These are phyloP conservation scores for Arabidopsis lyrata DNA, from an alignment of 441 rosid species.

Conservation along the genomic window DNA sequence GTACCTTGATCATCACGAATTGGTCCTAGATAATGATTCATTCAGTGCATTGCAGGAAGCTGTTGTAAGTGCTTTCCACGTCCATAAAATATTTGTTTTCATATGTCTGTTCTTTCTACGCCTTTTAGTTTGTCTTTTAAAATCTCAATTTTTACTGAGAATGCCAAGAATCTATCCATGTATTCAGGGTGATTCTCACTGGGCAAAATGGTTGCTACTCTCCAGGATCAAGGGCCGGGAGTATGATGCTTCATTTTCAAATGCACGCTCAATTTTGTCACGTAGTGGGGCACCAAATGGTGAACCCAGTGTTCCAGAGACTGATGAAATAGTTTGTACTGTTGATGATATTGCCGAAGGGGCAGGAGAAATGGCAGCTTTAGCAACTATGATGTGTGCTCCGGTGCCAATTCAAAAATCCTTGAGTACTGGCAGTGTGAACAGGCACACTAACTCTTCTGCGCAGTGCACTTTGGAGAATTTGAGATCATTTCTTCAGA, in stretches of 20 bases:
- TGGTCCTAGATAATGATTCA: slow-evolving; percentile 70
- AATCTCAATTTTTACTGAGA: slow-evolving; percentile 28
- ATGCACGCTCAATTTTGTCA: slow-evolving; percentile 83
- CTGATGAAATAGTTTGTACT: slow-evolving; percentile 75
- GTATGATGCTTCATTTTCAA: slow-evolving; percentile 97
- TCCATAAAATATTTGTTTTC: slow-evolving; percentile 42
- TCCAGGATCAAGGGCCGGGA: slow-evolving; percentile 89
- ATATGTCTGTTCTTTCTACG: slow-evolving; percentile 32
- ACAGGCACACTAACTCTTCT: slow-evolving; percentile 77
- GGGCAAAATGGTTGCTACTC: slow-evolving; percentile 97
- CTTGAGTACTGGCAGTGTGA: slow-evolving; percentile 80
- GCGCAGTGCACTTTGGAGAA: slow-evolving; percentile 97
- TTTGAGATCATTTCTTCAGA: slow-evolving; percentile 80
- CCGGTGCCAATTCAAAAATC: slow-evolving; percentile 77
- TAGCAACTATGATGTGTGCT: slow-evolving; percentile 96
- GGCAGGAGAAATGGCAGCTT: slow-evolving; percentile 97
- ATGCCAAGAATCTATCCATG: slow-evolving; percentile 37
- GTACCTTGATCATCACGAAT: slow-evolving; percentile 83
- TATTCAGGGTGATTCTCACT: slow-evolving; percentile 94
- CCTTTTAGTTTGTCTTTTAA: slow-evolving; percentile 31
- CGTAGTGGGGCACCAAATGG: slow-evolving; percentile 55
- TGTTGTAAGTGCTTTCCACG: slow-evolving; percentile 78
- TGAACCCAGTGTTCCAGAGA: slow-evolving; percentile 63
- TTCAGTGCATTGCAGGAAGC: slow-evolving; percentile 70
- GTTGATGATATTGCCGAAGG: slow-evolving; percentile 99